Evolutionary conservation across 2,329 filamentous ascomycete genomes (phyloP).

Genomic region (Epichloe elymi): DNA sequence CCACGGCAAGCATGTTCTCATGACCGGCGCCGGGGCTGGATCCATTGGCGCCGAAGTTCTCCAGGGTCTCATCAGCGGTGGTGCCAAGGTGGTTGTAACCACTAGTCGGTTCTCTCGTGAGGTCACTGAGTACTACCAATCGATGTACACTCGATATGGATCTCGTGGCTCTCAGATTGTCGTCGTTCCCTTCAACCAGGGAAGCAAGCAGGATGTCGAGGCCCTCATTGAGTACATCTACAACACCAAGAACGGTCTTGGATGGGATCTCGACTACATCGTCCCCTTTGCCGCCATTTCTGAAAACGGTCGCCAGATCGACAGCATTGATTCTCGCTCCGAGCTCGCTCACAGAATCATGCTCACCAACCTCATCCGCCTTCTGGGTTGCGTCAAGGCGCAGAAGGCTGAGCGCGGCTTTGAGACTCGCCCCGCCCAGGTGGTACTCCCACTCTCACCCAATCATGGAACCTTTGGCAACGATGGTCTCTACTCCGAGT

Average conservation of each 20-base stretch:
- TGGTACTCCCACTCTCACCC: constrained; percentile 87
- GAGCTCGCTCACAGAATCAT: constrained; percentile 98
- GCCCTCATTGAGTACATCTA: constrained; percentile 93
- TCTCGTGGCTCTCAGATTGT: constrained; percentile 91
- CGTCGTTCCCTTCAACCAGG: constrained; percentile 97
- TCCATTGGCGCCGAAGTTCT: constrained; percentile 96
- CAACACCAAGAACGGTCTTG: constrained; percentile 86
- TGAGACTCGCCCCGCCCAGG: constrained; percentile 90
- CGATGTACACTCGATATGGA: constrained; percentile 92
- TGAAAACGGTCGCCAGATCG: constrained; percentile 94
- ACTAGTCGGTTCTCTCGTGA: constrained; percentile 93
- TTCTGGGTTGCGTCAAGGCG: constrained; percentile 79
- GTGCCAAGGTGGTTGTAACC: constrained; percentile 91
- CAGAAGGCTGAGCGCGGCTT: constrained; percentile 82
- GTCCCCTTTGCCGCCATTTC: constrained; percentile 96
- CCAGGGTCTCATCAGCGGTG: constrained; percentile 89
- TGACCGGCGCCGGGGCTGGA: constrained; percentile 95
- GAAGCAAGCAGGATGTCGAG: constrained; percentile 95
- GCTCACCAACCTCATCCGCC: constrained; percentile 89
- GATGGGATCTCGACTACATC: constrained; percentile 95
- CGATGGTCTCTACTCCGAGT: constrained; percentile 96
- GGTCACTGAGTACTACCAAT: constrained; percentile 98
- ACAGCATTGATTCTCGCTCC: constrained; percentile 91
- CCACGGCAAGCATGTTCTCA: constrained; percentile 87
- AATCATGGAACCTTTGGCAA: constrained; percentile 98